Base-by-base conservation (phyloP, 2,329 filamentous ascomycete genomes). In the Basipetospora chlamydospora region DNA sequence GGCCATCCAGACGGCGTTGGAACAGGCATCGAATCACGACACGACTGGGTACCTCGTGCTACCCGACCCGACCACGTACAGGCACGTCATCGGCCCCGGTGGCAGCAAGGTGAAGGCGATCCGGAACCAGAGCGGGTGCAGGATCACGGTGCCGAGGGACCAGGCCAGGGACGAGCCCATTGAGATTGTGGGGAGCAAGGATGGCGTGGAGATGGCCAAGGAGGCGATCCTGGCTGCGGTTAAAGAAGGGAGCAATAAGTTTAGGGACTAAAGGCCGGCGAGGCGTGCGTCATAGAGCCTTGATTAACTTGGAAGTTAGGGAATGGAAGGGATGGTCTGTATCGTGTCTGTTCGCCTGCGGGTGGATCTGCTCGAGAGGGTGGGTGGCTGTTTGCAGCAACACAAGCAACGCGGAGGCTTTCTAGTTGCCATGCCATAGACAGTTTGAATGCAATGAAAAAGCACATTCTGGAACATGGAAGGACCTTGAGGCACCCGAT, bases 71-170 rank as follows among this genome's bases (percentile, higher is more conserved):
- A 76, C 73, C 47, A 85, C 84, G 32, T 94, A 95, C 66, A 76
- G 88, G 43, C 81, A 81, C 44, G 83, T 98, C 33, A 86, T 98
- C 47, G 90, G 90, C 4, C 77, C 80, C 44, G 82, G 80, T 41
- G 90, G 90, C 41, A 81, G 75, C 56, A 88, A 88, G 58, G 92
- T 98, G 56, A 95, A 95, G 60, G 65, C 75, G 28, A 95, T 98
- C 54, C 77, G 90, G 47, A 85, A 84, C 63, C 77, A 90, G 64
- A 95, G 86, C 35, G 83, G 82, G 38, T 95, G 87, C 60, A 86
- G 81, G 61, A 92, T 98, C 54, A 86, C 87, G 45, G 88, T 98
- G 28, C 90, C 90, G 16, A 77, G 83, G 46, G 79, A 84, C 50
- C 81, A 92, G 57, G 64, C 63, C 31, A 64, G 62, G 44, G 68